Conservation (phyloP, 257 asterid genomes). For the Solanum rostratum region DNA sequence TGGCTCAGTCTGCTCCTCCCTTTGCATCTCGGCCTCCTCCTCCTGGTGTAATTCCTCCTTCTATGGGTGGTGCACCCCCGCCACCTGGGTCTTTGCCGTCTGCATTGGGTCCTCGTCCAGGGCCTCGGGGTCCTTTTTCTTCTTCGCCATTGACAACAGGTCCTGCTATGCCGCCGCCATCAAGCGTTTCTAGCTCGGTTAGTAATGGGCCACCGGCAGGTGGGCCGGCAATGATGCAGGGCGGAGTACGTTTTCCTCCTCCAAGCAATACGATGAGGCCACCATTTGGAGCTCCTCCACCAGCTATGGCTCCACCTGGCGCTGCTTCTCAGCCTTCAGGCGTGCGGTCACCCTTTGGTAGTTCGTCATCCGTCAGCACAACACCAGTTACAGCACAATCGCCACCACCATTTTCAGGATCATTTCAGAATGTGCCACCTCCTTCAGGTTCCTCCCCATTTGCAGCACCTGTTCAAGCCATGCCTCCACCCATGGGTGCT, state of each 20-base stretch:
- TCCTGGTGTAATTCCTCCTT: conserved; percentile 48
- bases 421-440: conserved; percentile 44
- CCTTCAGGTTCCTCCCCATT: conserved; percentile 64
- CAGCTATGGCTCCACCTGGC: conserved; percentile 29
- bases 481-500: conserved; percentile 48
- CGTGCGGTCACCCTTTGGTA: conserved; percentile 65
- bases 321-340: conserved; percentile 42
- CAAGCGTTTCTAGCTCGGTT: conserved; percentile 26
- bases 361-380: conserved; percentile 40
- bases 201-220: conserved; percentile 68
- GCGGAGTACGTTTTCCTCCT: conserved; percentile 61
- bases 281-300: conserved; percentile 52
- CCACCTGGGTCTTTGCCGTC: conserved; percentile 22
- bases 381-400: conserved; percentile 53
- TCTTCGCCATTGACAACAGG: conserved; percentile 39
- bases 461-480: conserved; percentile 43
- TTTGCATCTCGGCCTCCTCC: conserved; percentile 76
- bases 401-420: conserved; percentile 47
- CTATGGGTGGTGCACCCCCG: conserved; percentile 39
- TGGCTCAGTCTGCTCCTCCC: conserved; percentile 53
- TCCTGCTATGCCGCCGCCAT: conserved; percentile 34
- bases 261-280: conserved; percentile 48
- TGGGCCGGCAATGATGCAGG: conserved; percentile 34
- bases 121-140: conserved; percentile 27
- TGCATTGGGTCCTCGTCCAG: conserved; percentile 47